These are phyloP conservation scores for Sporothrix schenckii DNA, from an alignment of 2,329 filamentous ascomycete species.

Conservation along the genomic window DNA sequence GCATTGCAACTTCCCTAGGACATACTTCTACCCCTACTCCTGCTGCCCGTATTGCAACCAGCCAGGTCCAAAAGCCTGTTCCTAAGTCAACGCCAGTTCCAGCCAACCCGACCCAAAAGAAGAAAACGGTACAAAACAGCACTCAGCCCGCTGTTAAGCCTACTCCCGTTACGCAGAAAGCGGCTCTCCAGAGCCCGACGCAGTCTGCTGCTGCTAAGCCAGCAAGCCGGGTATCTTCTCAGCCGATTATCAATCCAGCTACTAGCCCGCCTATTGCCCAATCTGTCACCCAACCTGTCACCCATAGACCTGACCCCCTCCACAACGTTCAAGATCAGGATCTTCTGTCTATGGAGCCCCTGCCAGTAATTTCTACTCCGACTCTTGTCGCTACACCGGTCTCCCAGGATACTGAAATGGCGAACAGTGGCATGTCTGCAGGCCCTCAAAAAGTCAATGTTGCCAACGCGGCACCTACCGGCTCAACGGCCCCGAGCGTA, in stretches of 20 bases:
- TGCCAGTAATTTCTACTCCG: background rate
- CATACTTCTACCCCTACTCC: background rate
- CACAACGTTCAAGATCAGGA: background rate
- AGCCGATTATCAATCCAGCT: background rate
- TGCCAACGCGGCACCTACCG: background rate
- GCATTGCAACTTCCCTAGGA: background rate
- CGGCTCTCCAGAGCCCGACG: too few relatives aligned
- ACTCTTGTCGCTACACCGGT: conserved; percentile 1
- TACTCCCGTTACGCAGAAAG: background rate
- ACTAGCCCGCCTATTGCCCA: background rate
- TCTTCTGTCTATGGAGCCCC: conserved; percentile 8
- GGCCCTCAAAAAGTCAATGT: background rate
- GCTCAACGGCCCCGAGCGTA: background rate
- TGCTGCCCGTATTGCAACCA: background rate
- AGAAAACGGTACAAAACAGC: background rate
- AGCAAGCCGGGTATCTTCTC: background rate
- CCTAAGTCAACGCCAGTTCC: background rate
- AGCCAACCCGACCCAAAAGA: background rate
- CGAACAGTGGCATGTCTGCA: background rate
- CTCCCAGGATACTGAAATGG: conserved; percentile 5
- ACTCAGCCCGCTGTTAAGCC: background rate
- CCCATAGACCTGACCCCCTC: background rate
- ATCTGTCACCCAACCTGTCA: background rate
- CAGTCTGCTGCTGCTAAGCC: background rate
- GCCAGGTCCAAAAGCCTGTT: background rate